Conservation (phyloP, 2,329 filamentous ascomycete species). For the Chrysoporthe deuterocubensis region DNA sequence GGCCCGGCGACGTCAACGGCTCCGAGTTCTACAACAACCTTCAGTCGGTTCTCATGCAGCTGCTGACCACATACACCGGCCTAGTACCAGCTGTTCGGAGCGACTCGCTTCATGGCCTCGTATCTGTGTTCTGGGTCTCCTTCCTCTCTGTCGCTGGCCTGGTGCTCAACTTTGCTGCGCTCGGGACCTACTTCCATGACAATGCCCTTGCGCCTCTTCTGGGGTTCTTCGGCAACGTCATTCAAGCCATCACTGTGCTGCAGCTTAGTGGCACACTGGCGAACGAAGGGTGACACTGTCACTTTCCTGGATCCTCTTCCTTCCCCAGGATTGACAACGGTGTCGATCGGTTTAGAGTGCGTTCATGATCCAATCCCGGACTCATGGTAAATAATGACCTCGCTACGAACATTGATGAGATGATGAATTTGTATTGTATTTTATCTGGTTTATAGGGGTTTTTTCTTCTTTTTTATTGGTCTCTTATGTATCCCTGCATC, state of each 20-base stretch:
- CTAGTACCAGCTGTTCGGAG: constrained; percentile 8
- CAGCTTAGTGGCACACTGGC: constrained; percentile 1
- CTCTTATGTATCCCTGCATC: background rate
- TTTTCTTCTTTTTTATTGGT: background rate
- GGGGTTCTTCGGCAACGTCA: constrained; percentile 15
- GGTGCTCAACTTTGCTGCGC: constrained; percentile 13
- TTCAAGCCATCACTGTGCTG: constrained; percentile 15
- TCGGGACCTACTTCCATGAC: constrained; percentile 16
- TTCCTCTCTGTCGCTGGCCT: constrained; percentile 7
- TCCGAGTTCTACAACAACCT: constrained; percentile 19
- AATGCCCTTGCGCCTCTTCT: constrained; percentile 12
- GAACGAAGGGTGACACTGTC: background rate
- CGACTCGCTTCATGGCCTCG: background rate
- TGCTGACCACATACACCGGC: constrained; percentile 20
- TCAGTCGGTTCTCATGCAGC: constrained; percentile 17
- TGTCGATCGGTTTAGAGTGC: background rate
- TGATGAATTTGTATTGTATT: background rate
- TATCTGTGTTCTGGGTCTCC: constrained; percentile 10
- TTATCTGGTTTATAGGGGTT: background rate
- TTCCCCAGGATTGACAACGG: background rate
- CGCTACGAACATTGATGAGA: background rate
- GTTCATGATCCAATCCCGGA: background rate
- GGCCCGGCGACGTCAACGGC: background rate
- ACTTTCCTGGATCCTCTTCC: background rate
- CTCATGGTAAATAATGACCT: no score